A percentile compares a stretch with the other conserved stretches of the same genome.
Conservation (phyloP, 2,329 filamentous ascomycete genomes). For the Fusarium miscanthi region DNA sequence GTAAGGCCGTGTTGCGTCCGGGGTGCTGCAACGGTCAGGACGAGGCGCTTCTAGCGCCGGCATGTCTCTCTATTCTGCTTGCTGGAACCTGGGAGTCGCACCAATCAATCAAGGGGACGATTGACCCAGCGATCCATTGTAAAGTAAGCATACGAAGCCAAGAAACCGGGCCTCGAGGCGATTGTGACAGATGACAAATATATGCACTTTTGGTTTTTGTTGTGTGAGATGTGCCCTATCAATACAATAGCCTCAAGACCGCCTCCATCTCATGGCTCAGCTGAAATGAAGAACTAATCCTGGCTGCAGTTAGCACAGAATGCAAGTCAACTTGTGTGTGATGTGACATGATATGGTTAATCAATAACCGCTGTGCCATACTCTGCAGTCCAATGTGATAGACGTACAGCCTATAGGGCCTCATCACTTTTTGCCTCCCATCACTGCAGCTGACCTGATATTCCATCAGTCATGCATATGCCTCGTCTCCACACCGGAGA, state of each 20-base stretch:
- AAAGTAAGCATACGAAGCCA: conserved; percentile 9
- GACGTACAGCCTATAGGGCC: conserved; percentile 36
- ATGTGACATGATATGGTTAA: conserved; percentile 7
- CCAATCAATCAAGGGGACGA: conserved; percentile 1
- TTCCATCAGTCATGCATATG: conserved; percentile 4
- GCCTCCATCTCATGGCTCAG: conserved; percentile 22
- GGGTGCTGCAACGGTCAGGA: conserved; percentile 35
- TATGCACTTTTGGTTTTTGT: background rate
- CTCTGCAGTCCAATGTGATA: conserved; percentile 34
- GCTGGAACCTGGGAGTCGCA: background rate
- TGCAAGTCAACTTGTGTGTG: conserved; percentile 2
- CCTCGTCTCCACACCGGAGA: conserved; percentile 23
- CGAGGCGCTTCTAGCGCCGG: conserved; percentile 40
- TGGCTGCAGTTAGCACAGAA: background rate
- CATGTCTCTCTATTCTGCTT: conserved; percentile 16
- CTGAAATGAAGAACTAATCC: conserved; percentile 1
- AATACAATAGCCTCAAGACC: conserved; percentile 1
- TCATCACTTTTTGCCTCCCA: conserved; percentile 26
- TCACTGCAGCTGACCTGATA: background rate
- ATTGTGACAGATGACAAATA: conserved; percentile 17
- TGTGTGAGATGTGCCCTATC: conserved; percentile 11
- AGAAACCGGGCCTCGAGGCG: background rate
- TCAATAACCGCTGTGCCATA: background rate
- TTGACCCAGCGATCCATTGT: background rate
- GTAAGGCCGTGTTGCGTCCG: conserved; percentile 33